Base-by-base conservation (phyloP, 75 land plant species). In the Larix kaempferi region DNA sequence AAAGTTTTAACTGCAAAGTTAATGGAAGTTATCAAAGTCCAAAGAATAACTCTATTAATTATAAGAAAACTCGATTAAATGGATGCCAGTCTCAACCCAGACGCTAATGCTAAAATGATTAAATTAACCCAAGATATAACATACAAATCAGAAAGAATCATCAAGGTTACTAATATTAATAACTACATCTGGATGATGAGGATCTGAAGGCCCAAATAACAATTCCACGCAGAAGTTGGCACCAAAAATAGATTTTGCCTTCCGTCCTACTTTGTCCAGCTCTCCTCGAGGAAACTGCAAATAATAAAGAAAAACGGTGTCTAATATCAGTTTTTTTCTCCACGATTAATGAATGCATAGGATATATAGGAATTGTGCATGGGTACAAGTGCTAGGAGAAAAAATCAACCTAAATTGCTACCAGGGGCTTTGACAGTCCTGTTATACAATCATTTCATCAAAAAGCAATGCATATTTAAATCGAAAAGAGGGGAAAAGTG, bases 251-350 rank as follows among this genome's bases (percentile, higher is more conserved):
- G 91, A 87, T 78, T 82, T 85, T 6, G 82, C 89, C 56, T 72
- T 83, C 69, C 72, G 54, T 19, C 89, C 87, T 56, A 89, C 86
- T 86, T 89, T 91, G 74, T 91, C 94, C 74, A 91, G 78, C 25
- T 91, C 91, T 33, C 81, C 27, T 10, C 81, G 17, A 12, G 83
- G 33, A 25, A 91, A 79, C 94, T 91, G 89, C 71, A 78, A 69
- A 62, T 25, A 44, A 76, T 39, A 44, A 33, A 35, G 19, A 77
- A 74, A 35, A 33, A 15, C 19, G 21, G 33, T 55, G 13, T 15
- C 7, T 61, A 77, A 7, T 27, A 25, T 76, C 17, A 76, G 17
- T 74, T 65, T 25, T 26, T 37, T 65, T 27, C 71, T 35, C 35
- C 21, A 10, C 13, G 8, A 10, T 17, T 27, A 25, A 29, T 10